These are phyloP conservation scores for Penicillium macrosclerotiorum DNA, from an alignment of 495 filamentous ascomycete genomes.

Conservation along the genomic window DNA sequence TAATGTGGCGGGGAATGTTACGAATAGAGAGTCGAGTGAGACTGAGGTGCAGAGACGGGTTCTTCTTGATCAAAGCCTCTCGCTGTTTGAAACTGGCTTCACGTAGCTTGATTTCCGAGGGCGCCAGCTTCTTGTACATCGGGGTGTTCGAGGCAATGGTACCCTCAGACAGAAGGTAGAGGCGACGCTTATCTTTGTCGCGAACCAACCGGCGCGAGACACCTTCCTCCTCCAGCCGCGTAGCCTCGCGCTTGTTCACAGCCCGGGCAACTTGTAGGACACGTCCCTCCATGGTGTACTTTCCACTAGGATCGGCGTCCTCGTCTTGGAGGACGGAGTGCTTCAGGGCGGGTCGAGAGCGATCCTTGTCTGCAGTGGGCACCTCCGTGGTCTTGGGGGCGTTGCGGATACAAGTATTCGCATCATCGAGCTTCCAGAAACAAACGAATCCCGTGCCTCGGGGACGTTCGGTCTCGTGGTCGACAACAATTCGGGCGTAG, in stretches of 20 bases:
- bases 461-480: conserved; percentile 76
- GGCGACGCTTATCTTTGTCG: conserved; percentile 84
- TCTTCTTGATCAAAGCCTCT: conserved; percentile 82
- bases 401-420: conserved; percentile 64
- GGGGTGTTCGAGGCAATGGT: conserved; percentile 69
- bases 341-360: conserved; percentile 47
- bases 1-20: conserved; percentile 82
- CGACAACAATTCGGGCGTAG: conserved; percentile 87
- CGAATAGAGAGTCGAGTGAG: conserved; percentile 91
- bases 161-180: conserved; percentile 88
- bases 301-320: conserved; percentile 67
- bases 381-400: conserved; percentile 59
- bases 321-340: conserved; percentile 85
- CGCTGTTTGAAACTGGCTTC: conserved; percentile 86
- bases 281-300: conserved; percentile 86
- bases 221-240: conserved; percentile 68
- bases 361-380: conserved; percentile 32
- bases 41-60: conserved; percentile 84
- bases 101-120: conserved; percentile 80
- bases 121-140: conserved; percentile 70
- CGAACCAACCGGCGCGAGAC: conserved; percentile 60
- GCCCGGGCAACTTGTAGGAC: conserved; percentile 80
- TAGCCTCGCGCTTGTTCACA: conserved; percentile 75
- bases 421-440: conserved; percentile 77
- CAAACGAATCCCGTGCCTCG: conserved; percentile 94